Evolutionary conservation across 495 filamentous ascomycete species (phyloP), one percentile per base, ranked within the genome.

Genomic region (Hypomontagnella monticulosa): DNA sequence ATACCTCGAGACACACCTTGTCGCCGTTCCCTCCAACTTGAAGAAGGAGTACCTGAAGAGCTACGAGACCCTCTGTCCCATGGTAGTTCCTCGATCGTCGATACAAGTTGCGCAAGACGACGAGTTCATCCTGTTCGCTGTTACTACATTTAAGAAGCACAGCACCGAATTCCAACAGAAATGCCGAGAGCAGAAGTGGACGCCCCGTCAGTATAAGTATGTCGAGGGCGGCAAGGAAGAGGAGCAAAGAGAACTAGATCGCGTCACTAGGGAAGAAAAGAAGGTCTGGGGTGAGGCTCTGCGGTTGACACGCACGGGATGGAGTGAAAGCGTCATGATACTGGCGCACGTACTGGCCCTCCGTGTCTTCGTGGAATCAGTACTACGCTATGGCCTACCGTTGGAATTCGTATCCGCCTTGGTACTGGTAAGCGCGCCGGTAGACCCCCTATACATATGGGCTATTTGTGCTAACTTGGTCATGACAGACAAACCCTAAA

Each of bases 341-440:
- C 96, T 92, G 93, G 81, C 93, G 9, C 96, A 98, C 75, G 91
- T 95, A 12, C 81, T 97, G 72, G 89, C 93, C 4, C 79, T 99
- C 63, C 83, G 95, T 41, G 93, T 99, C 36, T 99, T 97, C 76
- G 95, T 99, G 15, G 95, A 99, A 83, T 97, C 93, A 9, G 93
- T 98, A 15, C 79, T 98, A 72, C 85, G 95, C 62, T 99, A 98
- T 75, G 95, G 95, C 5, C 73, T 99, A 62, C 95, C 95, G 32
- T 75, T 96, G 67, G 88, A 92, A 69, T 97, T 92, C 80, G 89
- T 96, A 43, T 91, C 87, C 65, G 92, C 87, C 48, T 78, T 97
- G 47, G 79, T 97, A 51, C 84, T 89, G 87, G 94, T 97, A 87
- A 66, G 87, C 79, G 18, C 48, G 30, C 18, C 9, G 4, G 10